Percentiles rank a stretch among this genome's conserved stretches.
These are phyloP conservation scores for Melocanna baccifera DNA, from an alignment of 176 grass and related monocot genomes.

Conservation along the genomic window DNA sequence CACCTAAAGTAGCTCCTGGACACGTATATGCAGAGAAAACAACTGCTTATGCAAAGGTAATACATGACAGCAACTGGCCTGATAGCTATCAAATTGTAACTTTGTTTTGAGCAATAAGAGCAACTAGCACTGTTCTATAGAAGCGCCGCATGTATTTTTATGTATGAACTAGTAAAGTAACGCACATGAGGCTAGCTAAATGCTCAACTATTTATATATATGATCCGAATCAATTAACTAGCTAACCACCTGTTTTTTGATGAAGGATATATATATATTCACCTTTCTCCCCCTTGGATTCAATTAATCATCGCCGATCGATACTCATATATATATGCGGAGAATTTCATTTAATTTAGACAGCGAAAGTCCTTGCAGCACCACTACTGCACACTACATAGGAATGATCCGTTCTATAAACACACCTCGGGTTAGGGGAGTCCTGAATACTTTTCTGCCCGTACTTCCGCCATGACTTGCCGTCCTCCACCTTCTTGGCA, in stretches of 20 bases:
- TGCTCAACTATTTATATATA: not conserved
- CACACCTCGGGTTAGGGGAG: slow-evolving; percentile 50
- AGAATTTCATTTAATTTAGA: not conserved
- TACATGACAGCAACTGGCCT: not conserved
- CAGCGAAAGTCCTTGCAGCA: not conserved
- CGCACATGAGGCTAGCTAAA: not conserved
- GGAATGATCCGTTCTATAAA: not conserved
- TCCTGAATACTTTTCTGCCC: slow-evolving; percentile 68
- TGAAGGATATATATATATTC: not conserved
- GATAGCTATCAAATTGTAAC: not conserved
- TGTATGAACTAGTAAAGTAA: not conserved
- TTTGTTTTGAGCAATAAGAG: not conserved
- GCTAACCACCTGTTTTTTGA: not conserved
- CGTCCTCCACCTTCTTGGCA: slow-evolving; percentile 28
- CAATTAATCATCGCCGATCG: not conserved
- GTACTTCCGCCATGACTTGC: slow-evolving; percentile 76
- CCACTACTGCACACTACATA: not conserved
- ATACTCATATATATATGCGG: not conserved
- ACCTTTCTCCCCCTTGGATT: not conserved
- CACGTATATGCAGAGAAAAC: not conserved
- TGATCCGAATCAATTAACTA: not conserved
- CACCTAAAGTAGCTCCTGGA: slow-evolving; percentile 90
- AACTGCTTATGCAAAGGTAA: not conserved
- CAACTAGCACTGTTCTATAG: not conserved
- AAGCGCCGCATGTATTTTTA: not conserved